A percentile compares a stretch with the other conserved stretches of the same genome.
phyloP scores from a whole-genome alignment of 208 protist genomes.

The Balamuthia mandrillaris region DNA sequence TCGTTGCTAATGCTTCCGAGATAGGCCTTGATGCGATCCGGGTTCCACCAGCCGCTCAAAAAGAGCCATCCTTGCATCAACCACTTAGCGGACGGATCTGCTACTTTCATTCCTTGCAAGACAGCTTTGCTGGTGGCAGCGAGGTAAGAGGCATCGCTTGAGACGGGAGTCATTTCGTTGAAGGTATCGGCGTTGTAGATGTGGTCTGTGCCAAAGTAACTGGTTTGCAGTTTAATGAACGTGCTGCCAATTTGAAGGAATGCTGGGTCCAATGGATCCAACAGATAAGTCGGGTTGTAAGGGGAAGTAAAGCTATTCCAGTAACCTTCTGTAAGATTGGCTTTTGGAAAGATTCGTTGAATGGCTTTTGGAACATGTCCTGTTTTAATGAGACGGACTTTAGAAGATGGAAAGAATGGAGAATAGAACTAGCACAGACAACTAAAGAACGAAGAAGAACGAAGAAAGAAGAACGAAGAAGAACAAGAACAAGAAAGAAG shows the following conservation, averaged over 20 bases:
- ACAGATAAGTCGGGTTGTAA: not conserved
- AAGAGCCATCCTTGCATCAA: conserved; percentile 12
- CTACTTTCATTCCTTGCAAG: not conserved
- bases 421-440: too few relatives aligned
- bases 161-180: not conserved
- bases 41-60: not conserved
- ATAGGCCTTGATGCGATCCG: conserved; percentile 49
- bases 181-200: conserved; percentile 55
- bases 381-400: too few relatives aligned
- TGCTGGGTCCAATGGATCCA: not conserved
- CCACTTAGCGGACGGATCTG: not conserved
- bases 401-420: too few relatives aligned
- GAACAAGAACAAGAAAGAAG: not conserved
- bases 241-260: not conserved
- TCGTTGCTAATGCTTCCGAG: conserved; percentile 54
- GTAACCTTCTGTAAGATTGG: not conserved
- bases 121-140: not conserved
- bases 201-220: conserved; percentile 40
- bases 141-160: not conserved
- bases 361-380: not conserved
- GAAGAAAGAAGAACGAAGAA: not conserved
- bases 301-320: not conserved
- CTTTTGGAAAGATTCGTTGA: not conserved
- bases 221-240: not conserved
- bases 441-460: not conserved